These are phyloP conservation scores for Cladosporium sp. DNA, from an alignment of 2,329 filamentous ascomycete species.

Conservation along the genomic window DNA sequence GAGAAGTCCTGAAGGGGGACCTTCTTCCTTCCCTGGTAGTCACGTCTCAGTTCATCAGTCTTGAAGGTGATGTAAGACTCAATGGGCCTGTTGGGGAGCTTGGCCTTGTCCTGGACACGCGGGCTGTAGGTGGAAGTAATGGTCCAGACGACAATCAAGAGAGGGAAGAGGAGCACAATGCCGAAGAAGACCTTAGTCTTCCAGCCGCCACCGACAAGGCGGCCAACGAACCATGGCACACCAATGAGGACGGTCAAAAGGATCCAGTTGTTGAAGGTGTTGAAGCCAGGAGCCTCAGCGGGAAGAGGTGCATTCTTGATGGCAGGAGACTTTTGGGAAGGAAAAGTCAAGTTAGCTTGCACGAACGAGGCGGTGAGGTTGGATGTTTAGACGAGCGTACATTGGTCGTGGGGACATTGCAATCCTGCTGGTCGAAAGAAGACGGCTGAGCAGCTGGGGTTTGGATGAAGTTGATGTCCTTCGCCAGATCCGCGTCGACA, in stretches of 20 bases:
- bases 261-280: slow-evolving; percentile 70
- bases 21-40: slow-evolving; percentile 73
- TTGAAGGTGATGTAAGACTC: slow-evolving; percentile 89
- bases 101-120: slow-evolving; percentile 88
- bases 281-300: slow-evolving; percentile 73
- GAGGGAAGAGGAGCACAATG: slow-evolving; percentile 70
- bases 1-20: slow-evolving; percentile 92
- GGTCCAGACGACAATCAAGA: slow-evolving; percentile 79
- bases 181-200: slow-evolving; percentile 86
- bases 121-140: slow-evolving; percentile 74
- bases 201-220: slow-evolving; percentile 76
- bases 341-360: background rate
- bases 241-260: slow-evolving; percentile 65
- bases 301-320: slow-evolving; percentile 64
- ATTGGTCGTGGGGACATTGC: slow-evolving; percentile 1
- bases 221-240: slow-evolving; percentile 75
- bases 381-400: background rate
- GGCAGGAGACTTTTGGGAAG: slow-evolving; percentile 2
- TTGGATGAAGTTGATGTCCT: slow-evolving; percentile 12
- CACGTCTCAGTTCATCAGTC: slow-evolving; percentile 52
- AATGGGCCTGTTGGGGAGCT: slow-evolving; percentile 76
- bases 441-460: slow-evolving; percentile 6
- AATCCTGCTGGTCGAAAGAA: slow-evolving; percentile 2
- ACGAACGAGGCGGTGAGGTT: background rate
- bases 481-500: background rate